Evolutionary conservation across 2,329 filamentous ascomycete species (phyloP).

Genomic region (Emericellopsis cladophorae): DNA sequence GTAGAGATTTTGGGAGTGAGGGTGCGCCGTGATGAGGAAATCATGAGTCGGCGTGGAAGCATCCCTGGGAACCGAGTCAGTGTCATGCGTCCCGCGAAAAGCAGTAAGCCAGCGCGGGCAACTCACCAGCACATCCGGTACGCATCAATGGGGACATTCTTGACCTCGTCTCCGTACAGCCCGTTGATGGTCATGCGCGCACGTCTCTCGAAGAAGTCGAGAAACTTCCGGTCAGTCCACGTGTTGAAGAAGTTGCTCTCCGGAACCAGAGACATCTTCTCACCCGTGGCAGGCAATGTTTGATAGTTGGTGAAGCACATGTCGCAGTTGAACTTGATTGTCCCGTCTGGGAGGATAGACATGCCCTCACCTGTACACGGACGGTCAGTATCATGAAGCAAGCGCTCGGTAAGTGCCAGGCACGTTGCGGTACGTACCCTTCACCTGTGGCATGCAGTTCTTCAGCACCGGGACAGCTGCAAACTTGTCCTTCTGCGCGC

Average conservation of each 20-base stretch:
- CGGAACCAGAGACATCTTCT: conserved; percentile 38
- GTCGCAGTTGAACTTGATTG: conserved; percentile 50
- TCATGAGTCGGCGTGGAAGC: conserved; percentile 49
- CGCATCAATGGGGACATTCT: conserved; percentile 23
- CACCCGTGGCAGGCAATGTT: conserved; percentile 29
- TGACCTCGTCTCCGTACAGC: conserved; percentile 26
- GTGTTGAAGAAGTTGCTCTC: conserved; percentile 26
- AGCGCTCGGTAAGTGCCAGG: background rate
- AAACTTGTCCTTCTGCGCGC: conserved; percentile 32
- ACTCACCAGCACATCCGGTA: conserved; percentile 42
- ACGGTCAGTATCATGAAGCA: conserved; percentile 2
- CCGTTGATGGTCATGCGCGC: conserved; percentile 23
- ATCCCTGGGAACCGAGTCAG: conserved; percentile 30
- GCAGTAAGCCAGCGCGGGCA: background rate
- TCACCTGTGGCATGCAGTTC: conserved; percentile 25
- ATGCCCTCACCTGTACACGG: conserved; percentile 22
- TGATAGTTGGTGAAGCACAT: conserved; percentile 43
- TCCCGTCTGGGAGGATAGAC: conserved; percentile 30
- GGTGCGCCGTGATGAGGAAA: conserved; percentile 43
- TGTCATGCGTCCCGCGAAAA: background rate
- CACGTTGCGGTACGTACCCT: conserved; percentile 17
- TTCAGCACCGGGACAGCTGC: conserved; percentile 39
- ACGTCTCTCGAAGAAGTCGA: conserved; percentile 29
- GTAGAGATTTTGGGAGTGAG: conserved; percentile 37
- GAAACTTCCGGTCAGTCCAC: conserved; percentile 23